Conservation (phyloP, 2,329 filamentous ascomycete genomes). For the Balansia obtecta region DNA sequence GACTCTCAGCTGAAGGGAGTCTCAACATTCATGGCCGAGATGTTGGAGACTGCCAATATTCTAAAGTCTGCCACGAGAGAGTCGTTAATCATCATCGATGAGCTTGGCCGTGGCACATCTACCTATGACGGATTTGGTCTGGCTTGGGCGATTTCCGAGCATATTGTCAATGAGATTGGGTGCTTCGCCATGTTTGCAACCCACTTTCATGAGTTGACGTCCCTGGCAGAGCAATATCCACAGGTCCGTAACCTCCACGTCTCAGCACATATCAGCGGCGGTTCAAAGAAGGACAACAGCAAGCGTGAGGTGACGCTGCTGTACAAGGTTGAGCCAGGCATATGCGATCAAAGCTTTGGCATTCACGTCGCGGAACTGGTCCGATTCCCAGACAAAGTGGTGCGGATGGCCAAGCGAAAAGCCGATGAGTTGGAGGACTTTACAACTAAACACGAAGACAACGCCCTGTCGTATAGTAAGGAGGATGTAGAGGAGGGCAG, state of each 20-base stretch:
- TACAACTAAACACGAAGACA: conserved; percentile 59
- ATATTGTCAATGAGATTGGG: conserved; percentile 90
- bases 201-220: conserved; percentile 95
- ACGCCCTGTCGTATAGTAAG: conserved; percentile 53
- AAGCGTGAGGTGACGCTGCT: conserved; percentile 85
- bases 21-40: conserved; percentile 98
- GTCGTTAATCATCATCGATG: conserved; percentile 96
- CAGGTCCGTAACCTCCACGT: conserved; percentile 92
- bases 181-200: conserved; percentile 94
- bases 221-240: conserved; percentile 72
- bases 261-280: conserved; percentile 74
- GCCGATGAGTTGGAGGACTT: conserved; percentile 98
- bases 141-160: conserved; percentile 98
- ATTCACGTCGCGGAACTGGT: conserved; percentile 98
- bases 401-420: conserved; percentile 98
- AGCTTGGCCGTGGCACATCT: conserved; percentile 88
- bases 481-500: conserved; percentile 86
- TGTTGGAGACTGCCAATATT: conserved; percentile 97
- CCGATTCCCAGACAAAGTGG: conserved; percentile 90
- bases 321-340: conserved; percentile 91
- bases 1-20: conserved; percentile 97
- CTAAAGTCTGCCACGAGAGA: conserved; percentile 92
- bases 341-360: conserved; percentile 95
- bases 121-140: conserved; percentile 98
- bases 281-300: conserved; percentile 28